Conservation (phyloP, 2,329 filamentous ascomycete species). For the Pseudocercospora pini-densiflorae region DNA sequence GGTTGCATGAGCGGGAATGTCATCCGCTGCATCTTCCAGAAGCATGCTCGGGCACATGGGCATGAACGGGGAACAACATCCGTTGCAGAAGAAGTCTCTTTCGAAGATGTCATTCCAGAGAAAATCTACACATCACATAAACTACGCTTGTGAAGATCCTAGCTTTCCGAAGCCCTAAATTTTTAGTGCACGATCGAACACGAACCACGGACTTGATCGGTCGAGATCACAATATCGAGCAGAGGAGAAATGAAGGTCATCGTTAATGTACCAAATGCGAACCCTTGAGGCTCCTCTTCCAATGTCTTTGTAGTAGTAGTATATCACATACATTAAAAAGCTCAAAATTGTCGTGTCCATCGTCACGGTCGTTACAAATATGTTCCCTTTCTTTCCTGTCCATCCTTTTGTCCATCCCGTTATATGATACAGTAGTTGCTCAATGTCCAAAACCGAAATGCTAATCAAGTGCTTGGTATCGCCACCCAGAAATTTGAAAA, state of each 20-base stretch:
- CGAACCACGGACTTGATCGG: background rate
- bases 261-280: background rate
- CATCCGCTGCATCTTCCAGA: background rate
- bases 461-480: constrained; percentile 1
- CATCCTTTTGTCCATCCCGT: background rate
- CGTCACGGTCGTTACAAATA: constrained; percentile 1
- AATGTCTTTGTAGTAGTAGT: background rate
- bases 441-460: background rate
- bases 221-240: background rate
- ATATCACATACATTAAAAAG: background rate
- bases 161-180: background rate
- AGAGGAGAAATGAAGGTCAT: background rate
- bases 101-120: background rate
- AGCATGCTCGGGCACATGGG: background rate
- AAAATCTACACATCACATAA: background rate
- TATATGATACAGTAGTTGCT: background rate
- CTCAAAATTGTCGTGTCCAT: background rate
- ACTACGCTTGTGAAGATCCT: background rate
- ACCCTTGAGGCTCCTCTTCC: background rate
- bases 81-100: background rate
- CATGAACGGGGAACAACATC: constrained; percentile 4
- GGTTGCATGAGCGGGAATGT: background rate
- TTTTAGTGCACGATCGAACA: constrained; percentile 4
- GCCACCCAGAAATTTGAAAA: background rate
- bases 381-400: background rate